Percentiles rank a stretch among this genome's conserved stretches.
Conservation (phyloP, 208 protist genomes). For the Wallacemonas sp. region DNA sequence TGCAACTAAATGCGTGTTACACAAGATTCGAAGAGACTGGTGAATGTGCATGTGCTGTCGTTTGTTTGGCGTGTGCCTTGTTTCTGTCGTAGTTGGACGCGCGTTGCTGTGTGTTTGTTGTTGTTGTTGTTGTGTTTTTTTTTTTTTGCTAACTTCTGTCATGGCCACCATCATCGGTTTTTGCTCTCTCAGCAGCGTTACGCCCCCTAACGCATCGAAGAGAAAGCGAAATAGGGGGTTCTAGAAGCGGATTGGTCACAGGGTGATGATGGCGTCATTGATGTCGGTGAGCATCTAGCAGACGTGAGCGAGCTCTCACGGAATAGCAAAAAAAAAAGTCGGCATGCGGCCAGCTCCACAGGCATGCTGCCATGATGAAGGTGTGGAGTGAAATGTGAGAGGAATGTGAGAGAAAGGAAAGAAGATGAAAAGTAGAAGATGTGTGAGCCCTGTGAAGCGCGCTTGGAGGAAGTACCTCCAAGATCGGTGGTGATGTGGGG, state of each 20-base stretch:
- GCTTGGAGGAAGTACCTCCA: no score
- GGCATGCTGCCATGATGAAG: no score
- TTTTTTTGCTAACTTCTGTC: constrained; percentile 22
- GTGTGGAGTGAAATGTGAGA: not conserved
- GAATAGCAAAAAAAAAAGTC: no score
- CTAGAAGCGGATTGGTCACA: constrained; percentile 15
- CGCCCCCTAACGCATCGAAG: constrained; percentile 8
- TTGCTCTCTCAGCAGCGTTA: constrained; percentile 13
- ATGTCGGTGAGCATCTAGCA: not conserved
- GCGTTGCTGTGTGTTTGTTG: not conserved
- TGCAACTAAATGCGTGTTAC: no score
- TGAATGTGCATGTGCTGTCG: no score
- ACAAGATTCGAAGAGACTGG: no score
- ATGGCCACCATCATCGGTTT: no score
- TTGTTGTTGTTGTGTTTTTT: constrained; percentile 10
- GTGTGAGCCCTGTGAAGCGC: no score
- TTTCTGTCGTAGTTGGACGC: not conserved
- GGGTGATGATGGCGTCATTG: not conserved
- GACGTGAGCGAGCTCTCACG: no score
- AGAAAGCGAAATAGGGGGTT: constrained; percentile 12
- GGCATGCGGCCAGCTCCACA: no score
- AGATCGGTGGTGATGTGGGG: no score
- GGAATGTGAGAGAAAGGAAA: constrained; percentile 3
- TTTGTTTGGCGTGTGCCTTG: no score
- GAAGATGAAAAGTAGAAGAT: constrained; percentile 1